Conservation (phyloP, 148 eudicot genomes). For the Rhododendron williamsianum region DNA sequence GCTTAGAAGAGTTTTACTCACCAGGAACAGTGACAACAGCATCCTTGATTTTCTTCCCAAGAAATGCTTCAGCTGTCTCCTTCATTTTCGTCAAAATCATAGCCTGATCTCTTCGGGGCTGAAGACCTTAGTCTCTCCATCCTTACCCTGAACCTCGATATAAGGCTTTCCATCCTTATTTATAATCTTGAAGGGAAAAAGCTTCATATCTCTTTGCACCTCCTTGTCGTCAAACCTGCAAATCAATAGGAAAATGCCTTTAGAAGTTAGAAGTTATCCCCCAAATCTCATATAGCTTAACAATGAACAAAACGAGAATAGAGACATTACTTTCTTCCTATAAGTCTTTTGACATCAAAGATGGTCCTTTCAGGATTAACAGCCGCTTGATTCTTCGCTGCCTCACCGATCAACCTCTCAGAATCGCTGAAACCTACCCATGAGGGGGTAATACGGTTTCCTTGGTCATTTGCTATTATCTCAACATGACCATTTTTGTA, state of each 20-base stretch:
- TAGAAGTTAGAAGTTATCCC: neutral
- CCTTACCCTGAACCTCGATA: slow-evolving; percentile 35
- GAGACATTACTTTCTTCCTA: slow-evolving; percentile 38
- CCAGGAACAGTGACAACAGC: slow-evolving; percentile 54
- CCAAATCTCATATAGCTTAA: neutral
- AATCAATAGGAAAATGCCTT: slow-evolving; percentile 1
- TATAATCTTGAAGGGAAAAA: slow-evolving; percentile 34
- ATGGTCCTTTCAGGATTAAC: slow-evolving; percentile 34
- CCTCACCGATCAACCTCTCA: slow-evolving; percentile 46
- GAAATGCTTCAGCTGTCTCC: slow-evolving; percentile 48
- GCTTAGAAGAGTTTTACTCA: neutral
- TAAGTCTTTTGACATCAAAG: slow-evolving; percentile 43
- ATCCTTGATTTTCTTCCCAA: slow-evolving; percentile 47
- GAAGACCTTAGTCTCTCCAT: slow-evolving; percentile 42
- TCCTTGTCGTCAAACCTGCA: slow-evolving; percentile 40
- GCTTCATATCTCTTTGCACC: slow-evolving; percentile 43
- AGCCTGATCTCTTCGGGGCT: slow-evolving; percentile 49
- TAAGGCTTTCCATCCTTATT: slow-evolving; percentile 47
- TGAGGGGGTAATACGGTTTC: slow-evolving; percentile 47
- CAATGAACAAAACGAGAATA: neutral
- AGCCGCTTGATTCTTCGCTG: slow-evolving; percentile 44
- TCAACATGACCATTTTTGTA: slow-evolving; percentile 48
- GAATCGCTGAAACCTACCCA: slow-evolving; percentile 38
- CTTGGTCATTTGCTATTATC: slow-evolving; percentile 48
- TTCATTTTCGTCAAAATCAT: slow-evolving; percentile 41